Conservation (phyloP, 1,284 basidiomycete genomes). For the Heliocybe sulcata region DNA sequence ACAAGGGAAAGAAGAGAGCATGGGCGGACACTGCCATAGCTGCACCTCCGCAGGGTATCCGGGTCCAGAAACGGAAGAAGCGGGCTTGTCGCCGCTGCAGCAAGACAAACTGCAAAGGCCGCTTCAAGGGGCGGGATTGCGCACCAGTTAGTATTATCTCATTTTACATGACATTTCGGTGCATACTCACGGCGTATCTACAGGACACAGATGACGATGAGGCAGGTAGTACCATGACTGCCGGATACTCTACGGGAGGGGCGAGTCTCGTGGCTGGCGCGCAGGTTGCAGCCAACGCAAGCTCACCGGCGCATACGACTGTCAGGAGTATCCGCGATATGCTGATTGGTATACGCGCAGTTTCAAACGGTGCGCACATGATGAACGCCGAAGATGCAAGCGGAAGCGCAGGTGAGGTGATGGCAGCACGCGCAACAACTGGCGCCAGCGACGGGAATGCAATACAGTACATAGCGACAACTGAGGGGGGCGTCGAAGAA, state of each 20-base stretch:
- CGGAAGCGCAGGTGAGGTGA: no score
- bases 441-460: no score
- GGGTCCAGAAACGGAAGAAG: not conserved
- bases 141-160: not conserved
- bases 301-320: no score
- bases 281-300: not conserved
- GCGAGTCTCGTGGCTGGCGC: no score
- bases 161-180: not conserved
- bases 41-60: not conserved
- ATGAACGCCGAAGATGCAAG: no score
- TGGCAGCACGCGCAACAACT: no score
- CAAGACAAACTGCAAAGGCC: not conserved
- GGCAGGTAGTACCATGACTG: not conserved
- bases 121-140: not conserved
- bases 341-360: no score
- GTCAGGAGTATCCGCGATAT: no score
- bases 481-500: no score
- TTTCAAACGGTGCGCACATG: no score
- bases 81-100: not conserved
- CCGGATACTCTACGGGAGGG: not conserved
- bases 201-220: not conserved
- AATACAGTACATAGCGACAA: no score
- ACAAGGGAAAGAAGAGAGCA: not conserved
- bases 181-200: not conserved
- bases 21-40: not conserved